Evolutionary conservation across 83 land plant genomes (phyloP), one percentile per base, ranked within the genome.

Genomic region (Diphasiastrum complanatum): DNA sequence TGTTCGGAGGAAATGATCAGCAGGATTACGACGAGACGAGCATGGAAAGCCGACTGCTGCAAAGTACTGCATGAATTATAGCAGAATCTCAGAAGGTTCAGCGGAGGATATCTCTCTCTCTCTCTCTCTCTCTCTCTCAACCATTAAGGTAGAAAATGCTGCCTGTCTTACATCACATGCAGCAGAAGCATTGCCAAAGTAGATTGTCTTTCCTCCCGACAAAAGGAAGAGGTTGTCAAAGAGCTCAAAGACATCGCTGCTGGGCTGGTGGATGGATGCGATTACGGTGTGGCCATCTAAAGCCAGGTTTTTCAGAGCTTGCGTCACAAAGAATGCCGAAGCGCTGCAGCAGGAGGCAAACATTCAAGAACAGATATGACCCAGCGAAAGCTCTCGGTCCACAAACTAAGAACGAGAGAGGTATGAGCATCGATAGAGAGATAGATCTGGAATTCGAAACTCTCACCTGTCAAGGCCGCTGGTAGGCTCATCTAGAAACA

Each of bases 261-360:
- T 82, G 0, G 89, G 89, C 61, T 85, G 89, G 46, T 85, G 90
- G 19, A 85, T 80, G 18, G 90, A 85, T n/a, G 85, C 86, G 20
- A 85, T 77, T 1, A 85, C 86, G 4, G 90, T 85, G 32, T 86
- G 60, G 0, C 87, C 91, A 55, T 65, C 86, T 58, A 83, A 68
- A 1, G 91, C 74, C 33, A 86, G 26, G 5, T 61, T 64, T 1
- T 84, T 50, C 34, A 86, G 51, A 5, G 87, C 80, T 51, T 86
- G 81, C 0, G 81, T 80, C 26, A 86, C 86, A 61, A 83, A 83
- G 66, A 86, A 86, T 0, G 91, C 91, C 0, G 91, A 80, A 22
- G 91, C 91, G 67, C 91, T 85, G 75, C 57, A 29, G 29, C 32
- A 16, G 2, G 11, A 27, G 29, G 29, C 14, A 53, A 25, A 28